Base-by-base conservation (phyloP, 208 protist species). In the Trypanosoma brucei region DNA sequence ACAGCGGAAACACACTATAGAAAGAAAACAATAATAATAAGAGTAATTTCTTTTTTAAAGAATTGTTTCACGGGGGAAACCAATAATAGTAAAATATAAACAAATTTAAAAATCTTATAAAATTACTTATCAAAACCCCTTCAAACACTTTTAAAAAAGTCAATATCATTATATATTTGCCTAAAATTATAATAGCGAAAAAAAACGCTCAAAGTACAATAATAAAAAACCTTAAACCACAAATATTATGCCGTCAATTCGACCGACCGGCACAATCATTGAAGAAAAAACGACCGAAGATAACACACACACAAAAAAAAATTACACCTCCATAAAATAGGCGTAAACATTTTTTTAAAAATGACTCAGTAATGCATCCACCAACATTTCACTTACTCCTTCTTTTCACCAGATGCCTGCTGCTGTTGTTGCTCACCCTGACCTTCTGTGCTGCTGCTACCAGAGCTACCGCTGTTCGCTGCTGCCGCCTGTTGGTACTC, bases 401-500 rank as follows among this genome's bases (percentile, higher is more conserved):
- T 55, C 3, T 54, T 50, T 13, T 70, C 33, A 14, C 6, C 14
- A 62, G 51, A 31, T 46, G 55, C 13, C 61, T 72, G 37, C 62
- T 78, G 66, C 55, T 73, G 39, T 3, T 62, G 62, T 56, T 58
- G n/a, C 33, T 64, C 54, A 30, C 54, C 62, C 14, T 36, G 42
- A 11, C 42, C 42, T 11, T 46, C 42, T 6, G 8, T 49, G 36
- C 42, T 61, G 40, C 35, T 70, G 42, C 48, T 66, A 36, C 52
- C 54, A 50, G 39, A 55, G 68, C 63, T 65, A 39, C 67, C 64
- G 7, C 56, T 63, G 70, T 90, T 78, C 9, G 80, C 71, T 1
- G 83, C 80, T 1, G 83, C 83, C 1, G 86, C 78, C 75, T 87
- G 79, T 71, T 92, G 59, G 66, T 90, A 92, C 70, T 92, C 86